Evolutionary conservation across 352 stramenopile genomes (phyloP), one percentile per base, ranked within the genome.

Genomic region (Blastocystis sp.): DNA sequence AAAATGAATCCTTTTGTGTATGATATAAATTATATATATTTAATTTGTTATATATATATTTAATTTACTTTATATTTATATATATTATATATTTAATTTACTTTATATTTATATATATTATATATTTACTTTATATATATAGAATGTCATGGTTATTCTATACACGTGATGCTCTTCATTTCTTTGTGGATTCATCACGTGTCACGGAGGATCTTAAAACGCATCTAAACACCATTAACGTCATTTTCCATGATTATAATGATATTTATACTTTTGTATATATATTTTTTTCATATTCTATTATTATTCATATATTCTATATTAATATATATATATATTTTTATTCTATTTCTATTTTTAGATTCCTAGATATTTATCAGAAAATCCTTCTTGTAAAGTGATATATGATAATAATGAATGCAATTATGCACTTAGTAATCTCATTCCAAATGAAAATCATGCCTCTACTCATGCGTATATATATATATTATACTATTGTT

Each of bases 1-100:
- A 77, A 86, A 59, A 95, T 88, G 64, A 96, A 93, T 69, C 91
- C 91, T 4, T 83, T 96, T 2, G 84, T 93, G 67, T 93, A 88
- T 65, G 80, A 83, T 23, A 96, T 69, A 84, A 79, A 2, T 72
- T 95, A 19, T 75, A 97, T 30, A 89, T 82, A 5, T 54, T 73
- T 2, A 77, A 93, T 57, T 65, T 70, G 9, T 77, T 87, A 13
- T 83, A 75, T 39, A 64, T 96, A 18, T 96, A 94, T 71, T 75
- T 90, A 35, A 37, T 59, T 64, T 2, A 68, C 73, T 9, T 71
- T 83, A 9, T 36, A 67, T 28, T n/a, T 97, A 96, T 69, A 84
- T 79, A 2, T 72, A 94, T 19, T 75, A 97, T 30, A 89, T 82
- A 5, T 54, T 73, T 2, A 77, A 93, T 57, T 65, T 70, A 9